Conservation (phyloP, 2,329 filamentous ascomycete species). For the Stagonosporopsis rhizophila region DNA sequence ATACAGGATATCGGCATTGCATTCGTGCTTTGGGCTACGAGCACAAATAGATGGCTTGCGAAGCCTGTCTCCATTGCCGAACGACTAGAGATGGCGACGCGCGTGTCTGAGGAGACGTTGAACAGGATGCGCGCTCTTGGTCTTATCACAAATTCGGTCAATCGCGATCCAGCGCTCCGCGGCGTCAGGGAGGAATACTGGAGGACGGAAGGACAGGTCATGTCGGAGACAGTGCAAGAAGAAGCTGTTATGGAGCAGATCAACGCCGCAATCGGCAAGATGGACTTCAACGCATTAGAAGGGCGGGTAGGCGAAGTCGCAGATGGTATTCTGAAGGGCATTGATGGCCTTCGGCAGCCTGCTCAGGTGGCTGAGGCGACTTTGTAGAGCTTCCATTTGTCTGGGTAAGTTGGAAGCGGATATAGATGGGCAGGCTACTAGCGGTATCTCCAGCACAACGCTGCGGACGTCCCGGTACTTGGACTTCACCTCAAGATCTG, state of each 20-base stretch:
- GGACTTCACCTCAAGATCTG: constrained; percentile 8
- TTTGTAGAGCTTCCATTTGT: constrained; percentile 9
- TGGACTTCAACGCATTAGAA: constrained; percentile 68
- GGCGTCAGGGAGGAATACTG: constrained; percentile 75
- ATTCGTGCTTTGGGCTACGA: constrained; percentile 73
- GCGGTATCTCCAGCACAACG: constrained; percentile 21
- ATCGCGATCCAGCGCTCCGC: constrained; percentile 75
- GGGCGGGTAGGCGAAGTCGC: constrained; percentile 65
- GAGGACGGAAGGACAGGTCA: constrained; percentile 75
- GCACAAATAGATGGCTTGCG: constrained; percentile 80
- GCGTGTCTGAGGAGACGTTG: constrained; percentile 65
- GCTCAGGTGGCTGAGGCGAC: constrained; percentile 4
- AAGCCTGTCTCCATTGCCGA: constrained; percentile 67
- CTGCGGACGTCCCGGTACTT: constrained; percentile 16
- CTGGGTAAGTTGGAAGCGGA: constrained; percentile 20
- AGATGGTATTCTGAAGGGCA: constrained; percentile 44
- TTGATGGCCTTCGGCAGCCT: constrained; percentile 33
- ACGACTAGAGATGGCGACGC: constrained; percentile 67
- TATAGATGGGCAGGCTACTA: constrained; percentile 38
- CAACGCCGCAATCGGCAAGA: constrained; percentile 69
- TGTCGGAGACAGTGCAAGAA: constrained; percentile 79
- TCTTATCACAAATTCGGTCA: constrained; percentile 79
- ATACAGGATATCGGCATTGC: constrained; percentile 70
- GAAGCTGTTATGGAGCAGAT: constrained; percentile 75
- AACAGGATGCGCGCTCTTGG: constrained; percentile 75